Evolutionary conservation across 2,329 filamentous ascomycete genomes (phyloP).

Genomic region (Tolypocladium endophyticum): DNA sequence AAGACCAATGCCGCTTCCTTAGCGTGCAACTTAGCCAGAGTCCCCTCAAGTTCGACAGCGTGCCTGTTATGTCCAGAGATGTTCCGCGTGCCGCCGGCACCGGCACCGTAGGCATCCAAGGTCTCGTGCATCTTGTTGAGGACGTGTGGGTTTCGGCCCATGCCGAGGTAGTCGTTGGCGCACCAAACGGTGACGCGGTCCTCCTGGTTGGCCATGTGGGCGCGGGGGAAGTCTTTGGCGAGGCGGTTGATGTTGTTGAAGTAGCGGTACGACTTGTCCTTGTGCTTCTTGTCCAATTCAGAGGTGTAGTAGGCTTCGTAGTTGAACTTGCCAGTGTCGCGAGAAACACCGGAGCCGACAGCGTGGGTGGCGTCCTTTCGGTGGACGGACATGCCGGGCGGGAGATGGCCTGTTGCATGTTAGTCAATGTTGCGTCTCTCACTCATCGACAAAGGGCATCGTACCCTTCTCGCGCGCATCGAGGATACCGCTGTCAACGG

Average conservation of each 20-base stretch:
- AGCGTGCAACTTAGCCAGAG: conserved; percentile 77
- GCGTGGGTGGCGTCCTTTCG: conserved; percentile 7
- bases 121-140: conserved; percentile 90
- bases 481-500: conserved; percentile 53
- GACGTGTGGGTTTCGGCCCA: conserved; percentile 85
- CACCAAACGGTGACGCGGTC: conserved; percentile 97
- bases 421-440: not conserved
- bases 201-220: conserved; percentile 75
- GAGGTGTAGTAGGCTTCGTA: conserved; percentile 81
- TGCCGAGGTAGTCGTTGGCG: conserved; percentile 97
- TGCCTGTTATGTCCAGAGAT: conserved; percentile 98
- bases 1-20: conserved; percentile 92
- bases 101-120: conserved; percentile 86
- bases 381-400: conserved; percentile 8
- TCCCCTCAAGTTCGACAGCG: conserved; percentile 72
- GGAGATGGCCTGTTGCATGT: conserved; percentile 5
- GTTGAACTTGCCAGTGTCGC: conserved; percentile 56
- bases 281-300: conserved; percentile 96
- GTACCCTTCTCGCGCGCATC: conserved; percentile 39
- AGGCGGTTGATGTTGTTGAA: conserved; percentile 99
- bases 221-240: conserved; percentile 89
- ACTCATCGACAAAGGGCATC: conserved; percentile 7
- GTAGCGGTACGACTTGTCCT: conserved; percentile 99
- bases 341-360: conserved; percentile 9
- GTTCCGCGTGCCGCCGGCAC: conserved; percentile 90